Base-by-base conservation (phyloP, 2,329 filamentous ascomycete species). In the Periconia sp. region DNA sequence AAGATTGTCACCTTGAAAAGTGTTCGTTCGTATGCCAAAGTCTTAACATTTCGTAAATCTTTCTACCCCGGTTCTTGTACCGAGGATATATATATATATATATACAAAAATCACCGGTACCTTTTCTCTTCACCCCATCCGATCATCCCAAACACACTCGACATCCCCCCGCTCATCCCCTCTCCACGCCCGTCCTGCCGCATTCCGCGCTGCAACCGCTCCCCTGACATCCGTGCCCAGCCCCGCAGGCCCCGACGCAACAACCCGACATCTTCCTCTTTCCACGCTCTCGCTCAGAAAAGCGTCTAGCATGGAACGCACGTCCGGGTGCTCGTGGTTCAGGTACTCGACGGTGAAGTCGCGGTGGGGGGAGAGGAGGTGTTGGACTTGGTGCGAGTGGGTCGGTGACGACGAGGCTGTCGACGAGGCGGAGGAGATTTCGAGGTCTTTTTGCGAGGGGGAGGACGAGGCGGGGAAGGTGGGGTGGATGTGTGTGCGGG, bases 141-240 rank as follows among this genome's bases (percentile, higher is more conserved):
- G 48, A 41, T 65, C 59, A 48, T 66, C 63, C 57, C 63, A 66
- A n/a, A 55, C 47, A 30, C 52, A 56, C 10, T 52, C 52, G 3
- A 65, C 49, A 57, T 66, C 60, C 1, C 41, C 35, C 15, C 36
- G 56, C 16, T 57, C 56, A 11, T 63, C 55, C 0, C 63, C 61
- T n/a, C 40, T 57, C 59, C 59, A 65, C 5, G 62, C 61, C 23
- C 43, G 37, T 3, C 43, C 45, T 5, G 40, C 54, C 15, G 33
- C 18, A 32, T 58, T 63, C 40, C 40, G 49, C 39, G 29, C 48
- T 10, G 61, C 63, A 38, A 65, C 52, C 5, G 51, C 57, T n/a
- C 30, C 37, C n/a, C 61, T 43, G 25, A 66, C 38, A 38, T 64
- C 56, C 12, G 53, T 59, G 0, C 59, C 57, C 40, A 66, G 24